These are phyloP conservation scores for Globisporangium middletonii DNA, from an alignment of 352 stramenopile genomes.

Conservation along the genomic window DNA sequence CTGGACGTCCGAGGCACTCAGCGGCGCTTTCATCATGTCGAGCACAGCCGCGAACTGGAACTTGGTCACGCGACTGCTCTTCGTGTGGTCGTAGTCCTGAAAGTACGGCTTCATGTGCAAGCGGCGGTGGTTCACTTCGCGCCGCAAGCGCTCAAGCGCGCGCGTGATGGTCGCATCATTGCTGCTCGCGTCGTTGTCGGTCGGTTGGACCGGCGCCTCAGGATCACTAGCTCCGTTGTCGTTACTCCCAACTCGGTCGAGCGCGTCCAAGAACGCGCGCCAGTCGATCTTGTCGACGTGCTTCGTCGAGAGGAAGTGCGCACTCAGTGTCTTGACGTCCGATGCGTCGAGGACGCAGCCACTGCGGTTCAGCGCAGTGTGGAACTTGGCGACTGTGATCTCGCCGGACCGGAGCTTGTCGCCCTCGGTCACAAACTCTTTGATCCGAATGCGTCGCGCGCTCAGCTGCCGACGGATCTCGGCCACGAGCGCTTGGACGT, in stretches of 20 bases:
- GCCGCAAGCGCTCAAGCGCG: conserved; percentile 39
- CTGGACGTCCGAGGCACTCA: conserved; percentile 48
- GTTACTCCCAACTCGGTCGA: conserved; percentile 30
- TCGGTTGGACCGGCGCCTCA: neutral
- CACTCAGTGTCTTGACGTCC: conserved; percentile 58
- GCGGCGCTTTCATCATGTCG: conserved; percentile 72
- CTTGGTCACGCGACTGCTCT: conserved; percentile 62
- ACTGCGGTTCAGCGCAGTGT: conserved; percentile 79
- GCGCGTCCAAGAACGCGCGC: conserved; percentile 53
- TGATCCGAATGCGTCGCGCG: conserved; percentile 66
- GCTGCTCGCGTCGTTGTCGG: neutral
- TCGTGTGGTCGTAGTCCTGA: conserved; percentile 83
- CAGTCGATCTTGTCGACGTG: conserved; percentile 77
- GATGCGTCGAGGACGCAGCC: conserved; percentile 57
- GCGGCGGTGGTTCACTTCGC: conserved; percentile 54
- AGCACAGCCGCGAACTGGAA: conserved; percentile 81
- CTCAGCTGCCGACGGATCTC: conserved; percentile 61
- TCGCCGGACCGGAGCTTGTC: conserved; percentile 77
- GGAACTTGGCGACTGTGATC: conserved; percentile 81
- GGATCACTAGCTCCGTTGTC: no score
- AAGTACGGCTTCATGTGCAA: conserved; percentile 87
- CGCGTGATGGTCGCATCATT: conserved; percentile 21
- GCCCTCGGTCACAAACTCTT: conserved; percentile 76
- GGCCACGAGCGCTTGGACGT: conserved; percentile 40
- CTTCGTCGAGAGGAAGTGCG: conserved; percentile 51